Percentiles rank a stretch among this genome's conserved stretches.
These are phyloP conservation scores for Lactarius vividus DNA, from an alignment of 768 basidiomycete species.

Conservation along the genomic window DNA sequence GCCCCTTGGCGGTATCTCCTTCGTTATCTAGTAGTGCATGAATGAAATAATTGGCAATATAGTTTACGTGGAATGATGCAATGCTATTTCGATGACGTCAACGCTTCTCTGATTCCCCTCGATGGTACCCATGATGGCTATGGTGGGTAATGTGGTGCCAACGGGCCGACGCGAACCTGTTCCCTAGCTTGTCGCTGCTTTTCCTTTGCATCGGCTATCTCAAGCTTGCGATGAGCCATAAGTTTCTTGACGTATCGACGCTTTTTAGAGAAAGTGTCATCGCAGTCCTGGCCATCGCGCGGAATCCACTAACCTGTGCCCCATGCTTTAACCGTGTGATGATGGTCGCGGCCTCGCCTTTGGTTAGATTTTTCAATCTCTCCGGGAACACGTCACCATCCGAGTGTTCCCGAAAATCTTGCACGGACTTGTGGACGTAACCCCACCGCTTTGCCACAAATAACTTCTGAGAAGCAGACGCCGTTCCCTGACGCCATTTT, in stretches of 20 bases:
- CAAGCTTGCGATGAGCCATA: conserved; percentile 41
- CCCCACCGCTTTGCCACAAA: conserved; percentile 55
- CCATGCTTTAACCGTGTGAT: conserved; percentile 78
- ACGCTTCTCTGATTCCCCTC: not conserved
- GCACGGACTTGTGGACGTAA: conserved; percentile 29
- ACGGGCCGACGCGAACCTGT: conserved; percentile 60
- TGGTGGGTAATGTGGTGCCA: conserved; percentile 29
- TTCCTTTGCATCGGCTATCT: conserved; percentile 46
- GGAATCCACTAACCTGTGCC: conserved; percentile 49
- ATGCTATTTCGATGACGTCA: not conserved
- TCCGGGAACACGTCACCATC: conserved; percentile 32
- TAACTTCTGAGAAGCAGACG: conserved; percentile 57
- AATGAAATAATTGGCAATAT: conserved; percentile 6
- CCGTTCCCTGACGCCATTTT: conserved; percentile 60
- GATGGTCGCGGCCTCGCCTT: conserved; percentile 77
- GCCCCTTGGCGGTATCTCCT: conserved; percentile 64
- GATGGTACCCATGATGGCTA: not conserved
- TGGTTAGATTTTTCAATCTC: conserved; percentile 51
- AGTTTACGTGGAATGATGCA: not conserved
- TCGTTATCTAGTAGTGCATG: conserved; percentile 40
- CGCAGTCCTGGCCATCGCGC: not conserved
- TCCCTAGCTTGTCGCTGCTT: conserved; percentile 48
- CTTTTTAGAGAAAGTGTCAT: conserved; percentile 35
- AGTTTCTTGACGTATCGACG: conserved; percentile 54
- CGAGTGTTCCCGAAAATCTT: conserved; percentile 27